Evolutionary conservation across 2,329 filamentous ascomycete genomes (phyloP), one percentile per base, ranked within the genome.

Genomic region (Trichoderma harzianum): DNA sequence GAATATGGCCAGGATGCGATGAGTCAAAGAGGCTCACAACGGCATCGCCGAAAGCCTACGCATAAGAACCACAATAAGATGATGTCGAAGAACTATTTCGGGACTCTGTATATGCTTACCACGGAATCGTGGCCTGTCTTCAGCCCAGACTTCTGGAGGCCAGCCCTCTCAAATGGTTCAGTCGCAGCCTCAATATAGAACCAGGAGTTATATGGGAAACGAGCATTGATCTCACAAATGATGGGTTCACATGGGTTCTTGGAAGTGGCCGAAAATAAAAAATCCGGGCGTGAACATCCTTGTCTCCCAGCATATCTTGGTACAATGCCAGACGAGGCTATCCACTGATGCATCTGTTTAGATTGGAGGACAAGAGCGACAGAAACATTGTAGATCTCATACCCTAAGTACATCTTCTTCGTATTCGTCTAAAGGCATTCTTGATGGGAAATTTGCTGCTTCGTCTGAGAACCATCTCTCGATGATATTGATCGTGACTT

Each of bases 141-240:
- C 14, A 63, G 16, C 1, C 60, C 10, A n/a, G 21, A 26, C 14
- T 63, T 21, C 34, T 12, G 34, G 2, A 63, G 34, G 36, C 60
- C 34, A 63, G 60, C 60, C 24, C 60, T 43, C 60, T 63, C 34
- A 28, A 63, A 63, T 43, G 34, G 60, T 0, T 63, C 60, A 28
- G 60, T 63, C 34, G 34, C 34, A 28, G 60, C 34, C 34, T 63
- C 60, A 5, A 63, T 5, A 18, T n/a, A 43, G 8, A 69, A 39
- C 66, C 66, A 62, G 7, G 66, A 60, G 24, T 69, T 69, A 43
- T 69, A 62, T n/a, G 66, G 66, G 36, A 69, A 62, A 2, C 55
- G 66, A n/a, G 66, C 32, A 61, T 62, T 69, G 1, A 69, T 51
- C 66, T 69, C 66, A 30, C 66, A 69, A 34, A 69, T 51, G 21